A percentile compares a stretch with the other conserved stretches of the same genome.
Conservation (phyloP, 2,329 filamentous ascomycete genomes). For the Arthrobotrys sphaeroides region DNA sequence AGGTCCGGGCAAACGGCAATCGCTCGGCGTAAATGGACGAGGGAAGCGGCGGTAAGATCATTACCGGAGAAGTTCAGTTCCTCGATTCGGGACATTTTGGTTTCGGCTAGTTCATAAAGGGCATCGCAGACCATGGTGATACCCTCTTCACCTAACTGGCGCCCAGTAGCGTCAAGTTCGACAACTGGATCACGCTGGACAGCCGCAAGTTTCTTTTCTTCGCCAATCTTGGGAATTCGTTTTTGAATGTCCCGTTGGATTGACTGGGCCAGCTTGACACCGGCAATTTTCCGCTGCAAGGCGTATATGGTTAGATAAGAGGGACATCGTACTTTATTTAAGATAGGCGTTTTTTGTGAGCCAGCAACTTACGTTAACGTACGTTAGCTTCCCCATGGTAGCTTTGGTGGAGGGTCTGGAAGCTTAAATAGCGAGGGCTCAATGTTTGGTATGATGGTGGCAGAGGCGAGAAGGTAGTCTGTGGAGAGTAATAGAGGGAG, state of each 20-base stretch:
- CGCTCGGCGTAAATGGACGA: constrained; percentile 37
- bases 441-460: neutral
- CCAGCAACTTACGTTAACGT: constrained; percentile 36
- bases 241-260: constrained; percentile 51
- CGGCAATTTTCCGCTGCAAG: constrained; percentile 34
- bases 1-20: constrained; percentile 37
- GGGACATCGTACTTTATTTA: neutral
- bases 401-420: neutral
- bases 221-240: constrained; percentile 43
- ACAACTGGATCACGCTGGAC: constrained; percentile 46
- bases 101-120: constrained; percentile 18
- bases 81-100: constrained; percentile 31
- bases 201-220: constrained; percentile 46
- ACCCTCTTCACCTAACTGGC: constrained; percentile 46
- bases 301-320: neutral
- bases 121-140: constrained; percentile 38
- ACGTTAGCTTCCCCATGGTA: constrained; percentile 41
- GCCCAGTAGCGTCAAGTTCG: constrained; percentile 39
- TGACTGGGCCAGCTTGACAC: constrained; percentile 45
- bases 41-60: constrained; percentile 26
- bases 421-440: neutral
- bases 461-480: neutral
- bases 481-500: neutral
- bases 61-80: constrained; percentile 48
- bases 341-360: neutral